Evolutionary conservation across 805 yeast genomes (phyloP), one percentile per base, ranked within the genome.

Genomic region (Grigorovia transvaalensis): DNA sequence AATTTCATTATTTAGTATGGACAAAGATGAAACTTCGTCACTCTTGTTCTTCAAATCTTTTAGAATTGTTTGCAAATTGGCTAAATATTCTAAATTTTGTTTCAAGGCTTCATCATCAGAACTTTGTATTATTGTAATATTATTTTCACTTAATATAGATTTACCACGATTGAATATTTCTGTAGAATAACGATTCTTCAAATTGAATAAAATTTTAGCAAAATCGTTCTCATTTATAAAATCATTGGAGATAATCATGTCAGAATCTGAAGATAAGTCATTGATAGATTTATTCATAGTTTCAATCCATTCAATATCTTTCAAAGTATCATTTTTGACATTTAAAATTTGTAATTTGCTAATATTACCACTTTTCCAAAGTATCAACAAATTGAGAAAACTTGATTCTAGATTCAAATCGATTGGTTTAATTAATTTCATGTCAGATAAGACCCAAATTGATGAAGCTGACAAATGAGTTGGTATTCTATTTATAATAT

Each of bases 61-160:
- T 62, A 95, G 83, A 27, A 89, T 71, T 2, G 86, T 74, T 53
- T 81, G 84, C 52, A 90, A 76, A 54, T 83, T 80, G 38, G 77
- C 71, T 85, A 95, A 82, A 58, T 82, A 82, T 33, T 74, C 74
- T 47, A 69, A 66, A 3, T 50, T 49, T 29, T 48, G 48, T n/a
- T 50, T 40, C 11, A 33, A 2, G 29, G 27, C 42, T n/a, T 74
- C 55, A 18, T 40, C 33, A 43, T 71, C 70, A 6, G 66, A 53
- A 27, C 61, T 58, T 3, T 30, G 43, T 20, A 56, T 54, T 12
- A 58, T 49, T 7, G 63, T 57, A 20, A 60, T 56, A 15, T 61
- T 60, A 19, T 61, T 55, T 18, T 59, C 59, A 9, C 61, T 52
- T 6, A 62, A 59, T 7, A 64, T 57, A 9, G 62, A 56, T 57